A percentile compares a stretch with the other conserved stretches of the same genome.
These are phyloP conservation scores for Sophora flavescens DNA, from an alignment of 306 rosid species.

Conservation along the genomic window DNA sequence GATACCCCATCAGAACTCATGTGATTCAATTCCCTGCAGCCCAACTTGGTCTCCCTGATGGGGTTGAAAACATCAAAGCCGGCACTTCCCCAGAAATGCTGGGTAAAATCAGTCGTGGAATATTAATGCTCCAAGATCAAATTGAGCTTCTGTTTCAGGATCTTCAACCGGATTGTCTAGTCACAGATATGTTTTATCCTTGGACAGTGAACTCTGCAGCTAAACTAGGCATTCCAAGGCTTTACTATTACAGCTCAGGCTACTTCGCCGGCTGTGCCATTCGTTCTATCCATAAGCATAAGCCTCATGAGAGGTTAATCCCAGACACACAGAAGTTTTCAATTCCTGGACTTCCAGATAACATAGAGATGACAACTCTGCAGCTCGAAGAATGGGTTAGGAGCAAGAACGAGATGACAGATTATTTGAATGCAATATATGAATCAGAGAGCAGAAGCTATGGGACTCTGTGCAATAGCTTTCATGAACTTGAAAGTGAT, in stretches of 20 bases:
- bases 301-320: conserved; percentile 33
- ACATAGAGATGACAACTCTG: conserved; percentile 32
- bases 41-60: conserved; percentile 42
- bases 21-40: conserved; percentile 40
- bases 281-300: conserved; percentile 18
- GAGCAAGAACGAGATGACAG: neutral
- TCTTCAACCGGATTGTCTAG: neutral
- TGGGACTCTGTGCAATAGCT: conserved; percentile 45
- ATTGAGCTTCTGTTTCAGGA: conserved; percentile 39
- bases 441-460: conserved; percentile 45
- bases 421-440: neutral
- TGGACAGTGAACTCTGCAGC: neutral
- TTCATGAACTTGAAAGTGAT: conserved; percentile 44
- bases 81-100: conserved; percentile 30
- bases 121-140: conserved; percentile 38
- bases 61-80: conserved; percentile 41
- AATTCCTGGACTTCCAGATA: conserved; percentile 39
- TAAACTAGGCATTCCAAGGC: neutral
- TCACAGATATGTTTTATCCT: neutral
- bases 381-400: conserved; percentile 14
- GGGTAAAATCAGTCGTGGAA: conserved; percentile 29
- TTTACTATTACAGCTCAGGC: conserved; percentile 7
- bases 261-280: conserved; percentile 21
- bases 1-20: conserved; percentile 35
- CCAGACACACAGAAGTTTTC: conserved; percentile 39